Base-by-base conservation (phyloP, 208 protist species). In the Crithidia acanthocephali region DNA sequence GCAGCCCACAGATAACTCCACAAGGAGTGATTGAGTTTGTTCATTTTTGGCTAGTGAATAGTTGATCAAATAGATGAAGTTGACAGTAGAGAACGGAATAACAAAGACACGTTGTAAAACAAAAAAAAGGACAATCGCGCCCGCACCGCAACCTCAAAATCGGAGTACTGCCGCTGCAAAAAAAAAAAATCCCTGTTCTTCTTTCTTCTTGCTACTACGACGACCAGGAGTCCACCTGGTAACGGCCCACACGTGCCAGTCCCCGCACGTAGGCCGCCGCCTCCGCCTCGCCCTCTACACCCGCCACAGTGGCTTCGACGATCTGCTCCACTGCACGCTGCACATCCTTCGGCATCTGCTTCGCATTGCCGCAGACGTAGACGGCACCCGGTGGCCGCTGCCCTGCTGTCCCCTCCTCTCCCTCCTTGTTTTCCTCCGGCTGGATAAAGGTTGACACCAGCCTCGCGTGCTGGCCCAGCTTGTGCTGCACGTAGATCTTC, bases 401-500 rank as follows among this genome's bases (percentile, higher is more conserved):
- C 28, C 28, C 10, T 40, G 28, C 52, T 42, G 37, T 6, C 13
- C 9, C 37, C 13, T 6, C 37, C 27, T 68, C 61, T n/a, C 80
- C 67, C 0, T 67, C 65, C 33, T 35, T 71, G 33, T 60, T 55
- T 4, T 62, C 57, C 20, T 84, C 47, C 18, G 66, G 70, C 16
- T 74, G 60, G 37, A 97, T 28, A 40, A 97, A 80, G 0, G 47
- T 25, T 16, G 68, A 84, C 5, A 93, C 81, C n/a, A 78, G 68
- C 44, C 40, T 69, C 22, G 91, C 88, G 44, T 92, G 75, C 62
- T 86, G 50, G 32, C 88, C 91, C 44, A 97, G 74, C 27, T 85
- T 80, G 74, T 97, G 89, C 73, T 97, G 92, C 51, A 97, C 92
- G 69, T 97, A 97, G 28, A 91, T 65, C 76, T 97, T 97, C 55